Evolutionary conservation across 1,284 basidiomycete species (phyloP), one percentile per base, ranked within the genome.

Genomic region (Calocybe gambosa): DNA sequence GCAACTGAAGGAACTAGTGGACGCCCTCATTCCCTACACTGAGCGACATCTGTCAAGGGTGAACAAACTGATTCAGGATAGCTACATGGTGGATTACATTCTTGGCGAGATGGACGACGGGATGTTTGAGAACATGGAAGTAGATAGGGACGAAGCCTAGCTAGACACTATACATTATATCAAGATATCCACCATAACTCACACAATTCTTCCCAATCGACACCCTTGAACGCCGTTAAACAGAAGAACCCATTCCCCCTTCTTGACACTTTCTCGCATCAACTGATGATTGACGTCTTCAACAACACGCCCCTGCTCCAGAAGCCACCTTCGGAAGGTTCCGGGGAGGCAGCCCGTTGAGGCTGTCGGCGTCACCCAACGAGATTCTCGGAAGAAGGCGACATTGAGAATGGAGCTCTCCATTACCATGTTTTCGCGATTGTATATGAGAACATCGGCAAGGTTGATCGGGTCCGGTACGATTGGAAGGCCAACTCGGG

Each of bases 81-180:
- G 89, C 61, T 94, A 91, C 58, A 83, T 96, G 55, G 78, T 98
- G 45, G 94, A 98, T 63, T 96, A 91, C 56, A 77, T 96, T 39
- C 70, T 98, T 8, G 80, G 81, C 21, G 91, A 94, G 73, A 97
- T 96, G 93, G 92, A 94, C 61, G 85, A 77, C 51, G 84, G 84
- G 23, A 73, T 85, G 64, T 77, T 84, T 39, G 72, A 68, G 38
- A 60, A 51, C 19, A 78, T 77, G 67, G 73, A 74, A 16, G 63
- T 72, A 44, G 73, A 77, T 43, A 39, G 23, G 21, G 26, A 36
- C 45, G 26, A 36, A 45, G 31, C 13, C 13, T 34, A 34, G n/a
- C n/a, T 8, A 3, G 29, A 31, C 13, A 31, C 28, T 29, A 9
- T 29, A 29, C 28, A 13, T n/a, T n/a, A n/a, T n/a, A n/a, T n/a